phyloP scores from a whole-genome alignment of 164 flowering plant genomes.

The Vitis labrusca region DNA sequence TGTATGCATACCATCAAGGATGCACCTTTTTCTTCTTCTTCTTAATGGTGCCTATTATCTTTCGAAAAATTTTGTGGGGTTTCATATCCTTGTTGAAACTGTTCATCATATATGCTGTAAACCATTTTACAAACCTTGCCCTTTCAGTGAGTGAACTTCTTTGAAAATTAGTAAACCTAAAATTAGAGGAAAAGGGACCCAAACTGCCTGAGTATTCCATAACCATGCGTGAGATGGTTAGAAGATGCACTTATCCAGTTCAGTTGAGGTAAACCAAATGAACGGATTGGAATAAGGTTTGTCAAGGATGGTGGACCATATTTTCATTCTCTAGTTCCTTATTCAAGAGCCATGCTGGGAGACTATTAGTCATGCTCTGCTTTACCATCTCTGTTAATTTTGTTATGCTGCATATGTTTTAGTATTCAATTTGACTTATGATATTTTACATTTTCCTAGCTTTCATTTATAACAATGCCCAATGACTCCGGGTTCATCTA shows the following conservation, averaged over 20 bases:
- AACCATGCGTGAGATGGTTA: background rate
- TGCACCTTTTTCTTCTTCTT: background rate
- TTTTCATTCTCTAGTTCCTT: no score
- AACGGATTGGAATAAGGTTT: background rate
- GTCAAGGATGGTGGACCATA: no score
- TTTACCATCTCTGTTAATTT: no score
- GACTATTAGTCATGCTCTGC: no score
- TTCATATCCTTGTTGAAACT: background rate
- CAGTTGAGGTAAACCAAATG: background rate
- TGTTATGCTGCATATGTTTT: no score
- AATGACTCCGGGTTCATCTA: no score
- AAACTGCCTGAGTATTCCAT: background rate
- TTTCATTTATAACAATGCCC: no score
- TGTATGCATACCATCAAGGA: background rate
- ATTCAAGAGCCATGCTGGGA: no score
- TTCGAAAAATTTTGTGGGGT: background rate
- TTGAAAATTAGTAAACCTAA: background rate
- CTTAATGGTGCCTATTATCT: background rate
- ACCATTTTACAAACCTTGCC: background rate
- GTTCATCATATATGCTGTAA: background rate
- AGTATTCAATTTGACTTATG: no score
- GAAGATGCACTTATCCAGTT: background rate
- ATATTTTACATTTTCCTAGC: no score
- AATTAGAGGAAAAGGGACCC: background rate
- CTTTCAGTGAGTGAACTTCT: background rate